phyloP scores from a whole-genome alignment of 306 rosid genomes.

The Echinosophora koreensis region DNA sequence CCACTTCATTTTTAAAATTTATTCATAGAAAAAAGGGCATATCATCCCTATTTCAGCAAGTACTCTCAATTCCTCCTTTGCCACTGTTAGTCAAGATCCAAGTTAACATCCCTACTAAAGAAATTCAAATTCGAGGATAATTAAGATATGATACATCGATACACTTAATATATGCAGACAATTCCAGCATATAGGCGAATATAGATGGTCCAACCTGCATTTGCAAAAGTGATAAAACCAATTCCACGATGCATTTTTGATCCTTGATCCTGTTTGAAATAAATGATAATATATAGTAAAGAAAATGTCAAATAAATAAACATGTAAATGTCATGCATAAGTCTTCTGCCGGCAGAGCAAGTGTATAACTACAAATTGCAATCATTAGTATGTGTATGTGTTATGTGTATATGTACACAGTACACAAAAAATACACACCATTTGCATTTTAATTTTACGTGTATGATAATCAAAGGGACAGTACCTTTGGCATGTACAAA shows the following conservation, averaged over 20 bases:
- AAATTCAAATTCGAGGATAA: conserved; percentile 3
- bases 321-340: not conserved
- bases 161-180: conserved; percentile 30
- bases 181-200: not conserved
- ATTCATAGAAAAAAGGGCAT: not conserved
- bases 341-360: not conserved
- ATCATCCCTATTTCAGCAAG: not conserved
- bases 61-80: conserved; percentile 28
- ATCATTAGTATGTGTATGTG: not conserved
- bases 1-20: not conserved
- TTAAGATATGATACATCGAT: not conserved
- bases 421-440: conserved; percentile 28
- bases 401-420: not conserved
- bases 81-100: conserved; percentile 32
- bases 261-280: conserved; percentile 79
- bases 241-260: conserved; percentile 93
- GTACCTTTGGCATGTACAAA: conserved; percentile 98
- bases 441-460: conserved; percentile 18
- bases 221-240: conserved; percentile 95
- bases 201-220: conserved; percentile 74
- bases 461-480: conserved; percentile 30
- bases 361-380: not conserved
- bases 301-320: conserved; percentile 14
- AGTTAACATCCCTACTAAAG: not conserved
- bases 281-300: conserved; percentile 32